Percentiles rank a stretch among this genome's conserved stretches.
Evolutionary conservation across 441 rosid species (phyloP).

Genomic region (Gossypium aridum): DNA sequence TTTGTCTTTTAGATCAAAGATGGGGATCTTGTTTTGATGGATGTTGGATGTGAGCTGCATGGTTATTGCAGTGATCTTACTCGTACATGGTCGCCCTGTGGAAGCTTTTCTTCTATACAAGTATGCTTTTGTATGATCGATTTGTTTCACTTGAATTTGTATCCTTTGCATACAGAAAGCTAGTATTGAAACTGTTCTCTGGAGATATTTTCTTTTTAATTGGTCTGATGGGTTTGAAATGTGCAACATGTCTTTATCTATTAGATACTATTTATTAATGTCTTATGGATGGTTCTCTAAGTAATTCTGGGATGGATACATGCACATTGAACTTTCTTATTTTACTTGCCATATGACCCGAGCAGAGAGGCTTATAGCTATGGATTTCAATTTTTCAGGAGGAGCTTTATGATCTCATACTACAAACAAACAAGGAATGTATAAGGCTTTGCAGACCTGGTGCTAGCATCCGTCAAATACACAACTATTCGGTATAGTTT

Average conservation of each 20-base stretch:
- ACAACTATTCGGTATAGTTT: conserved; percentile 60
- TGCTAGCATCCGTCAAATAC: conserved; percentile 59
- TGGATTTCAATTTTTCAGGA: conserved; percentile 36
- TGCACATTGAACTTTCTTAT: background rate
- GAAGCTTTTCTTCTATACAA: conserved; percentile 69
- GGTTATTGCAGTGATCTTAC: conserved; percentile 96
- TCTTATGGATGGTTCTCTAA: background rate
- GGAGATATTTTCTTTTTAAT: conserved; percentile 1
- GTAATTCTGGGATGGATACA: background rate
- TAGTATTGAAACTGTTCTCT: background rate
- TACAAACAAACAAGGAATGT: conserved; percentile 75
- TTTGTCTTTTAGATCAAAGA: conserved; percentile 54
- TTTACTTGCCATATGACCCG: background rate
- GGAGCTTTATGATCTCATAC: conserved; percentile 81
- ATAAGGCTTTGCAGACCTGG: conserved; percentile 81
- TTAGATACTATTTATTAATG: background rate
- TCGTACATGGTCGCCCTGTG: conserved; percentile 95
- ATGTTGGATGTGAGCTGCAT: conserved; percentile 95
- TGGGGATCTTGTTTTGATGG: conserved; percentile 92
- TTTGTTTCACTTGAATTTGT: conserved; percentile 5
- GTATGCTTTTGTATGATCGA: conserved; percentile 24
- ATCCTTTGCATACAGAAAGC: background rate
- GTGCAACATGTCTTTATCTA: background rate
- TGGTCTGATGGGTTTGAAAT: background rate
- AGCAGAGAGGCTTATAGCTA: conserved; percentile 6